Percentiles rank a stretch among this genome's conserved stretches.
phyloP scores from a whole-genome alignment of 2,329 filamentous ascomycete genomes.

The Leptographium radiaticola region DNA sequence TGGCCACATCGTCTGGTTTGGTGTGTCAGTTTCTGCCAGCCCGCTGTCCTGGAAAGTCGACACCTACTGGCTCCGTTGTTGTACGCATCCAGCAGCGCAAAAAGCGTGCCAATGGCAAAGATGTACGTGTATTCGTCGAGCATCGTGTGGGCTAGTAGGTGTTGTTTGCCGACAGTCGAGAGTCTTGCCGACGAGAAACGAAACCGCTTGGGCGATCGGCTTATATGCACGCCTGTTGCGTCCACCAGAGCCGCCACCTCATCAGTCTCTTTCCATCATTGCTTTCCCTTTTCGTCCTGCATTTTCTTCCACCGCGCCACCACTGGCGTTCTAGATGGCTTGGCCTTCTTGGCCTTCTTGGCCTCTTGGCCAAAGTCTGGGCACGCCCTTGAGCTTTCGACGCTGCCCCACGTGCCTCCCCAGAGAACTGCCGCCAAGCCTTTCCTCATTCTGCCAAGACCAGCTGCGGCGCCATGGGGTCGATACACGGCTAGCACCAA shows the following conservation, averaged over 20 bases:
- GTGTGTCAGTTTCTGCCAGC: not conserved
- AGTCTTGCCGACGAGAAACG: too few species aligned
- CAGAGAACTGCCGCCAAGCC: not conserved
- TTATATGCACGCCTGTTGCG: too few species aligned
- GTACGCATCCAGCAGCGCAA: slow-evolving; percentile 64
- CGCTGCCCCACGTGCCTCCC: not conserved
- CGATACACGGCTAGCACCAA: not conserved
- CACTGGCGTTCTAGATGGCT: too few species aligned
- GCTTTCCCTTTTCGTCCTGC: too few species aligned
- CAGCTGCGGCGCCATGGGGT: not conserved
- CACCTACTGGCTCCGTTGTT: slow-evolving; percentile 64
- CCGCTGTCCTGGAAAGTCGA: not conserved
- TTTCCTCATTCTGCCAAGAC: not conserved
- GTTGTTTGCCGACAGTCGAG: too few species aligned
- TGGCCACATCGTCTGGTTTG: slow-evolving; percentile 62
- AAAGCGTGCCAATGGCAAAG: slow-evolving; percentile 63
- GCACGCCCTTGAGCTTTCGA: not conserved
- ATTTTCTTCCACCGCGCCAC: too few species aligned
- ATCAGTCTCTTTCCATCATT: too few species aligned
- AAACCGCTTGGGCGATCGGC: too few species aligned
- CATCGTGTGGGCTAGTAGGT: slow-evolving; percentile 35
- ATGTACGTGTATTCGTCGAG: slow-evolving; percentile 55
- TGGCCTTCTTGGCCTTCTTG: slow-evolving; percentile 7
- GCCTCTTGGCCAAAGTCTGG: not conserved
- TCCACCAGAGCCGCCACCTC: too few species aligned